phyloP scores from a whole-genome alignment of 441 rosid genomes.

The Daphne laureola region DNA sequence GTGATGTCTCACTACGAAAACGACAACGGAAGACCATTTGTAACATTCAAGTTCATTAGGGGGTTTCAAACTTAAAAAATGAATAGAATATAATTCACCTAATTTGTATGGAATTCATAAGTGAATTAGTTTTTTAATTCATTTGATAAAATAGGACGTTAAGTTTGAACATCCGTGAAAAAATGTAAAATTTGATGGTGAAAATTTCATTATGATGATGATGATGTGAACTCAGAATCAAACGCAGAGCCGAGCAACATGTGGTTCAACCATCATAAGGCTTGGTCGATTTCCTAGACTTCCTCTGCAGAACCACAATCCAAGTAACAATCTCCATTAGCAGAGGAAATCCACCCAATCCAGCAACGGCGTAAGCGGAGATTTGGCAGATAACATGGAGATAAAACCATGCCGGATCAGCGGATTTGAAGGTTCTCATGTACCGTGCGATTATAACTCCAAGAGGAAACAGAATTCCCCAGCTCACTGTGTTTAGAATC shows the following conservation, averaged over 20 bases:
- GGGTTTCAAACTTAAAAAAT: no score
- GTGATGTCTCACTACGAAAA: no score
- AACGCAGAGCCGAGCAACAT: slow-evolving; percentile 15
- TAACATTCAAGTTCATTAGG: no score
- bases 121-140: no score
- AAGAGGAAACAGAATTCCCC: slow-evolving; percentile 57
- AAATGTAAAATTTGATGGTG: no score
- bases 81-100: no score
- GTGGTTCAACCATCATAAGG: slow-evolving; percentile 32
- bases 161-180: no score
- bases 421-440: slow-evolving; percentile 36
- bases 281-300: slow-evolving; percentile 42
- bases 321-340: slow-evolving; percentile 49
- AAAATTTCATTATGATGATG: no score
- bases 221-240: slow-evolving; percentile 13
- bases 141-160: no score
- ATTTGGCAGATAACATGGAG: slow-evolving; percentile 43
- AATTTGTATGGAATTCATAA: no score
- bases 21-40: no score
- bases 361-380: slow-evolving; percentile 36
- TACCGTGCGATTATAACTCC: slow-evolving; percentile 54
- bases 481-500: slow-evolving; percentile 48
- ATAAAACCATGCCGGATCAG: slow-evolving; percentile 66
- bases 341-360: slow-evolving; percentile 37
- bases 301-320: slow-evolving; percentile 43